phyloP scores from a whole-genome alignment of 306 rosid species.

The Rosa chinensis region DNA sequence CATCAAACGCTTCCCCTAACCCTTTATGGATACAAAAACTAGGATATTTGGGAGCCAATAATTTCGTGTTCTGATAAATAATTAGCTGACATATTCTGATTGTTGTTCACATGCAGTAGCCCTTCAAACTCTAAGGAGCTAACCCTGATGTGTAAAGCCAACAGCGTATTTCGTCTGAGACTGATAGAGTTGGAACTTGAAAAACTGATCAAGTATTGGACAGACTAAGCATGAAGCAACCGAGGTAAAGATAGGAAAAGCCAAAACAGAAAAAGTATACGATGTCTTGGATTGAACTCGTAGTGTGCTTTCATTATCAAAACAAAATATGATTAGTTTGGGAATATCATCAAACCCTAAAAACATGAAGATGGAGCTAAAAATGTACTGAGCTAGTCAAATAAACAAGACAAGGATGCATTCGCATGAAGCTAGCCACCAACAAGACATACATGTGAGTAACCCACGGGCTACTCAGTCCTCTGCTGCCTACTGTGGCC shows the following conservation, averaged over 20 bases:
- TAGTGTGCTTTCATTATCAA: neutral
- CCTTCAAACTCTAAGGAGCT: neutral
- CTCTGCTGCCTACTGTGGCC: conserved; percentile 1
- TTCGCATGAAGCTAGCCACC: neutral
- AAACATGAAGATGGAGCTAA: neutral
- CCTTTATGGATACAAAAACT: neutral
- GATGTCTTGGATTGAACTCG: neutral
- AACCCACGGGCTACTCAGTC: conserved; percentile 5
- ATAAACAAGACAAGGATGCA: conserved; percentile 1
- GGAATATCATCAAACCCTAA: neutral
- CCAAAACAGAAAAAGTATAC: neutral
- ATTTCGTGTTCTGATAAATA: neutral
- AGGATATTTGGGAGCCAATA: too few relatives aligned
- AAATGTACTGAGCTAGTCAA: neutral
- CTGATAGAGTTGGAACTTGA: neutral
- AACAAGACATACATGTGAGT: neutral
- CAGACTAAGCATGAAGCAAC: neutral
- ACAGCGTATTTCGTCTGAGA: neutral
- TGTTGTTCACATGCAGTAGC: neutral
- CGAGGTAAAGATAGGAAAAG: neutral
- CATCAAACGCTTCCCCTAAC: neutral
- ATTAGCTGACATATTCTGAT: neutral
- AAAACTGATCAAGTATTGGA: neutral
- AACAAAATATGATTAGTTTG: neutral
- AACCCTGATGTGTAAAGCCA: neutral